Evolutionary conservation across 371 early-diverging fungal genomes (phyloP).

Genomic region (Rhizopus arrhizus): DNA sequence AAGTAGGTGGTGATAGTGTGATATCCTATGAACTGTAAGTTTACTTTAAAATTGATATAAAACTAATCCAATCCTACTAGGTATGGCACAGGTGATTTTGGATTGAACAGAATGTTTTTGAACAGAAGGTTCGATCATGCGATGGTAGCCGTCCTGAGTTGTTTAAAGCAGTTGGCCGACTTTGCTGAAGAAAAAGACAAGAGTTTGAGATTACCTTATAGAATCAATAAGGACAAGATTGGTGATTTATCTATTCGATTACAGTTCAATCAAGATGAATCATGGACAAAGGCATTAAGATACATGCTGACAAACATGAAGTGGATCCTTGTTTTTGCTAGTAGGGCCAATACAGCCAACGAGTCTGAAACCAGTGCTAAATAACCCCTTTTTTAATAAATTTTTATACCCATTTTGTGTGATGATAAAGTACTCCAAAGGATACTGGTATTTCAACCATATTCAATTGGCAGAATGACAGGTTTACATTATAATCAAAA

Average conservation of each 20-base stretch:
- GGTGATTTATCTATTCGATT: slow-evolving; percentile 82
- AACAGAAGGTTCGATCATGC: slow-evolving; percentile 88
- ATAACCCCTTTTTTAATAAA: not conserved
- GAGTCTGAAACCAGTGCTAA: slow-evolving; percentile 12
- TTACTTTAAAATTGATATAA: not conserved
- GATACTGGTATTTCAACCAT: too few species aligned
- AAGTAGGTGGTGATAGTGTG: slow-evolving; percentile 74
- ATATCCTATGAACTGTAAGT: slow-evolving; percentile 78
- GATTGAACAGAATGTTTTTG: slow-evolving; percentile 73
- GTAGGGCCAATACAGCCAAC: slow-evolving; percentile 40
- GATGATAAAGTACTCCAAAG: too few species aligned
- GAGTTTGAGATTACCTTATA: slow-evolving; percentile 82
- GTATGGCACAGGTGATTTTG: slow-evolving; percentile 86
- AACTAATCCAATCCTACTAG: slow-evolving; percentile 36
- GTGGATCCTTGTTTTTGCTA: slow-evolving; percentile 80
- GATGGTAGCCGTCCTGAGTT: slow-evolving; percentile 87
- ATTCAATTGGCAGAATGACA: too few species aligned
- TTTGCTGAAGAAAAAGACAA: slow-evolving; percentile 74
- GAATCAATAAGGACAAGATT: slow-evolving; percentile 88
- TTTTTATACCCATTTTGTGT: not conserved
- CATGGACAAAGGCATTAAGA: slow-evolving; percentile 91
- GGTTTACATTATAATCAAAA: too few species aligned
- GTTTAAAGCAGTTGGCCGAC: slow-evolving; percentile 86
- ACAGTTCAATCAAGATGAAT: slow-evolving; percentile 88
- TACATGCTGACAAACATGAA: slow-evolving; percentile 87